Evolutionary conservation across 495 filamentous ascomycete species (phyloP).

Genomic region (Aspergillus nanangensis): DNA sequence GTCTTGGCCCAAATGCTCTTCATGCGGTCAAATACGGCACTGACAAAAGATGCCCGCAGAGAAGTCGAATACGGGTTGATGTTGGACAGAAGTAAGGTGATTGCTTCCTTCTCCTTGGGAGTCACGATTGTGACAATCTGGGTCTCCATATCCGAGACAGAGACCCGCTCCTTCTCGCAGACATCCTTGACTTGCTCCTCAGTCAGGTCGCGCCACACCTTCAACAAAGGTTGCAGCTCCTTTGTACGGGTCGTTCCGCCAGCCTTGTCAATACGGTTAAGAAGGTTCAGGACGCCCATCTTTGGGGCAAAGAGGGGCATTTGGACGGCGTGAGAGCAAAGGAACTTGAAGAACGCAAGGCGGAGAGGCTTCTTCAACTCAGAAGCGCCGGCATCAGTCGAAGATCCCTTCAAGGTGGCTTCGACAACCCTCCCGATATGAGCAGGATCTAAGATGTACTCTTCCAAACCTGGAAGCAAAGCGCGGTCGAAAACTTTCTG

Average conservation of each 20-base stretch:
- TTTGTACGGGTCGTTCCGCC: slow-evolving; percentile 62
- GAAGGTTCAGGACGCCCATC: slow-evolving; percentile 58
- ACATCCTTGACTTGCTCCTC: slow-evolving; percentile 33
- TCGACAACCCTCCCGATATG: slow-evolving; percentile 59
- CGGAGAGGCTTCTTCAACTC: slow-evolving; percentile 64
- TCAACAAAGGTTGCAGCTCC: slow-evolving; percentile 64
- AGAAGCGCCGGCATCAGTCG: slow-evolving; percentile 34
- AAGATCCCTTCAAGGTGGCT: slow-evolving; percentile 46
- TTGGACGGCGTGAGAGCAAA: slow-evolving; percentile 65
- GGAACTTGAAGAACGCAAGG: slow-evolving; percentile 62
- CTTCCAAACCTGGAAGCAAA: slow-evolving; percentile 70
- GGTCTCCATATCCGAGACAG: slow-evolving; percentile 51
- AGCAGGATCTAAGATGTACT: slow-evolving; percentile 70
- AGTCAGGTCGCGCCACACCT: slow-evolving; percentile 55
- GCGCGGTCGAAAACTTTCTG: slow-evolving; percentile 57
- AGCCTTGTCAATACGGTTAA: slow-evolving; percentile 67
- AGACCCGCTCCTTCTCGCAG: slow-evolving; percentile 58
- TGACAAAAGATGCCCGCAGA: slow-evolving; percentile 48
- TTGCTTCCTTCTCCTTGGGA: slow-evolving; percentile 61
- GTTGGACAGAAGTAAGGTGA: slow-evolving; percentile 50
- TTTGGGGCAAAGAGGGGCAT: slow-evolving; percentile 67
- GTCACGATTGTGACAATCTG: slow-evolving; percentile 57
- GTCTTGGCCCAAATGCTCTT: slow-evolving; percentile 66
- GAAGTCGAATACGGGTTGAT: slow-evolving; percentile 46
- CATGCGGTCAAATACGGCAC: slow-evolving; percentile 60